Conservation (phyloP, 768 basidiomycete species). For the Rhizopogon vinicolor region DNA sequence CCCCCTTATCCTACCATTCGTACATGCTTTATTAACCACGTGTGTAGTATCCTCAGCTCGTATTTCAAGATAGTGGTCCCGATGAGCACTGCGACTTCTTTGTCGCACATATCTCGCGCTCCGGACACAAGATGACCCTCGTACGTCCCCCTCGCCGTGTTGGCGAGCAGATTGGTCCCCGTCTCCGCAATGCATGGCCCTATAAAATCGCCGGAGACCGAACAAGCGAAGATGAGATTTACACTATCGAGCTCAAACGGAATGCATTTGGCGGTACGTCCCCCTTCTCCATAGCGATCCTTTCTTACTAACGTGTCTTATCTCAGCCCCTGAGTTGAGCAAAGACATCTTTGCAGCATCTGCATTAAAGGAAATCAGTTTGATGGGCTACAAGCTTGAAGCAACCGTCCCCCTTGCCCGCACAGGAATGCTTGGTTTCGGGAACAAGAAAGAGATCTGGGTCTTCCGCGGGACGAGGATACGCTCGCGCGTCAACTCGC, state of each 20-base stretch:
- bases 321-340: constrained; percentile 39
- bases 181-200: constrained; percentile 37
- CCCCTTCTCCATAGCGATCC: not conserved
- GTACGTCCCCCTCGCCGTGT: constrained; percentile 37
- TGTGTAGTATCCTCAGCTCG: constrained; percentile 54
- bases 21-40: constrained; percentile 7
- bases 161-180: constrained; percentile 31
- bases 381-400: constrained; percentile 57
- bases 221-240: constrained; percentile 44
- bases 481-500: constrained; percentile 26
- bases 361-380: constrained; percentile 53
- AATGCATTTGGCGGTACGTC: constrained; percentile 29
- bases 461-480: constrained; percentile 48
- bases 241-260: constrained; percentile 52
- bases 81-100: constrained; percentile 57
- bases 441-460: constrained; percentile 53
- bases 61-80: constrained; percentile 53
- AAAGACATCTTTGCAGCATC: constrained; percentile 56
- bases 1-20: constrained; percentile 9
- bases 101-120: constrained; percentile 56
- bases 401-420: constrained; percentile 60
- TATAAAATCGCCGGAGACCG: constrained; percentile 37
- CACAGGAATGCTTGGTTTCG: constrained; percentile 32
- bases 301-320: constrained; percentile 2
- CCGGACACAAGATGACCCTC: constrained; percentile 50